Evolutionary conservation across 164 flowering plant species (phyloP).

Genomic region (Vitis rotundifolia): DNA sequence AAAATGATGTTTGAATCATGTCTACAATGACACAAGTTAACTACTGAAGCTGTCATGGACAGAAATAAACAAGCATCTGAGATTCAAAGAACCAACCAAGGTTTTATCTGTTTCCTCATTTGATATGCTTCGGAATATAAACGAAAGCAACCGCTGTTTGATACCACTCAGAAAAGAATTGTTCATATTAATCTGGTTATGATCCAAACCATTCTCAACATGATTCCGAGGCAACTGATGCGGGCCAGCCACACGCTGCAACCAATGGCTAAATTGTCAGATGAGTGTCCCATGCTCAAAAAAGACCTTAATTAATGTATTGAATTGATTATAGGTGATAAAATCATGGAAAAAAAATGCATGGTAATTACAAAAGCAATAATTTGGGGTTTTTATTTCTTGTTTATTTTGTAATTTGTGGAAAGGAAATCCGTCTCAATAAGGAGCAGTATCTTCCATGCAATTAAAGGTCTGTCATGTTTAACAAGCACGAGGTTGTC

Average conservation of each 20-base stretch:
- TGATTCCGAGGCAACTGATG: conserved; percentile 36
- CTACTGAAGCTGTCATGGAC: neutral
- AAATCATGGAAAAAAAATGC: too few species aligned
- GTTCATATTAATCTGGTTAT: conserved; percentile 30
- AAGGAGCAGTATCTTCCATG: too few species aligned
- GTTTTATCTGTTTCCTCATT: conserved; percentile 73
- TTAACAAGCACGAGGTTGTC: too few species aligned
- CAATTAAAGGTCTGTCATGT: too few species aligned
- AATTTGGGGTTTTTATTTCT: too few species aligned
- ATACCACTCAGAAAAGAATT: conserved; percentile 75
- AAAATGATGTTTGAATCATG: too few species aligned
- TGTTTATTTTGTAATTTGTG: too few species aligned
- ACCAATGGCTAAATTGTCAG: conserved; percentile 15
- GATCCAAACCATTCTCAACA: conserved; percentile 40
- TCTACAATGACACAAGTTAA: neutral
- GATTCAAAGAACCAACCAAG: conserved; percentile 56
- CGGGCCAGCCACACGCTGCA: conserved; percentile 45
- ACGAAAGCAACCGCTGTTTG: conserved; percentile 95
- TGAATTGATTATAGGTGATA: too few species aligned
- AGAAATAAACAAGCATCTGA: too few species aligned
- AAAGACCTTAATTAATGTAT: too few species aligned
- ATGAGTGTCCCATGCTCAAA: neutral
- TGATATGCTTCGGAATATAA: conserved; percentile 77
- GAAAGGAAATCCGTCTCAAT: too few species aligned
- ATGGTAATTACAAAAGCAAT: too few species aligned